Evolutionary conservation across 495 filamentous ascomycete genomes (phyloP).

Genomic region (Pseudomonodictys pantanalensis): DNA sequence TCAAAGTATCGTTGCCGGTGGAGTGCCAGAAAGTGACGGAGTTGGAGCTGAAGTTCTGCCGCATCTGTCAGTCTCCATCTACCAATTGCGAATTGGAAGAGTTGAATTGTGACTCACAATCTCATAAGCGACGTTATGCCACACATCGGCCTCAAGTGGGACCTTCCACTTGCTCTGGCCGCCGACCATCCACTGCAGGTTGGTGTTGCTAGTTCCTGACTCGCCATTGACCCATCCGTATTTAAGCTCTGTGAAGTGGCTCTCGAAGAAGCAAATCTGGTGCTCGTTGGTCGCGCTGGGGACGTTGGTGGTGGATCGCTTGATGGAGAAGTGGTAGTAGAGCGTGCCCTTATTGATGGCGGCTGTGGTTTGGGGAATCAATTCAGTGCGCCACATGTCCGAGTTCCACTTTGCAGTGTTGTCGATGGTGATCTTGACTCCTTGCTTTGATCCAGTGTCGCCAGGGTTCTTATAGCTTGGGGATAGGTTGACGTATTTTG

Average conservation of each 20-base stretch:
- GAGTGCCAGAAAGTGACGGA: constrained; percentile 69
- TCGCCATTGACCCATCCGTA: constrained; percentile 63
- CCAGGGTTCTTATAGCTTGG: constrained; percentile 64
- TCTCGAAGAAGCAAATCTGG: constrained; percentile 74
- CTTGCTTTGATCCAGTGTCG: constrained; percentile 58
- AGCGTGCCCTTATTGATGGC: constrained; percentile 61
- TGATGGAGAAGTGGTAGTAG: constrained; percentile 70
- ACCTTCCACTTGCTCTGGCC: constrained; percentile 54
- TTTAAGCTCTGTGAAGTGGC: constrained; percentile 75
- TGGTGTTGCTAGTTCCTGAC: constrained; percentile 51
- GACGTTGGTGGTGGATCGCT: constrained; percentile 56
- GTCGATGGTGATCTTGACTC: constrained; percentile 68
- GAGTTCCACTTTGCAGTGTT: constrained; percentile 44
- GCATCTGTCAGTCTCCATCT: neutral
- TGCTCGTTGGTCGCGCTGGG: constrained; percentile 63
- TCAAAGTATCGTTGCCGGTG: constrained; percentile 56
- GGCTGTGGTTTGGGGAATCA: constrained; percentile 67
- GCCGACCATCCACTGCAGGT: constrained; percentile 54
- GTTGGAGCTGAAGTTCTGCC: constrained; percentile 53
- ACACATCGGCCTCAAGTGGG: constrained; percentile 54
- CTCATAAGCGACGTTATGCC: constrained; percentile 69
- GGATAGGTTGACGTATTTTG: constrained; percentile 56
- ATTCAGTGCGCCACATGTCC: constrained; percentile 51
- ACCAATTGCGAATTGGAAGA: neutral
- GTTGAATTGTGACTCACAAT: constrained; percentile 22